Evolutionary conservation across 1,139 yeast species (phyloP), one percentile per base, ranked within the genome.

Genomic region (Trichomonascaceae sp.): DNA sequence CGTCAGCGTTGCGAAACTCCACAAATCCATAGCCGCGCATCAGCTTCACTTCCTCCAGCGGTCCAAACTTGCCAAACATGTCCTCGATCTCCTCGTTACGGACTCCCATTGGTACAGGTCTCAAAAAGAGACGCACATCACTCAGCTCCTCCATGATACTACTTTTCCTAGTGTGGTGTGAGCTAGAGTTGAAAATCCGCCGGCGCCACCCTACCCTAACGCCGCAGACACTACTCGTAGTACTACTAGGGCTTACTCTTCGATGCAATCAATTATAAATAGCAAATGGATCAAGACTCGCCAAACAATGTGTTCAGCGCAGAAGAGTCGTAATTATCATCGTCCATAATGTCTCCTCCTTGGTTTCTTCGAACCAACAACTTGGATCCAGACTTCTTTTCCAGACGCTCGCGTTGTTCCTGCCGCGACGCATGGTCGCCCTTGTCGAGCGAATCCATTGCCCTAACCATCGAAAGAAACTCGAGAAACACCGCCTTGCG

Each of bases 11-110:
- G 25, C 69, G 74, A 52, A 71, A 85, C 4, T 78, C 76, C 2
- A 85, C 62, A 52, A 87, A 87, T 0, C 81, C 97, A 51, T 87
- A 89, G 0, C 97, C 80, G 43, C 82, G 62, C 5, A 85, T 76
- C 9, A 85, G 65, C 32, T 82, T 62, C 3, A 76, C 62, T 8
- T 62, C 69, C 37, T 75, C 82, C 20, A 87, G 69, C 13, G 68
- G 65, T 0, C 96, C 96, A 57, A 62, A 82, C 42, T 64, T 63
- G 27, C 67, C 58, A 47, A 87, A 80, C 33, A 64, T 65, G 41
- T 69, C 69, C 25, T 76, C 74, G 13, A 89, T 53, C 29, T 82
- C 87, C 27, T 35, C 40, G 26, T 32, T 29, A 17, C 23, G 23
- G 23, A 20, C 23, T 6, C 11, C 23, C 6, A 8, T 8, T 8